Conservation (phyloP, 139 green algal species). For the Micractinium conductrix region DNA sequence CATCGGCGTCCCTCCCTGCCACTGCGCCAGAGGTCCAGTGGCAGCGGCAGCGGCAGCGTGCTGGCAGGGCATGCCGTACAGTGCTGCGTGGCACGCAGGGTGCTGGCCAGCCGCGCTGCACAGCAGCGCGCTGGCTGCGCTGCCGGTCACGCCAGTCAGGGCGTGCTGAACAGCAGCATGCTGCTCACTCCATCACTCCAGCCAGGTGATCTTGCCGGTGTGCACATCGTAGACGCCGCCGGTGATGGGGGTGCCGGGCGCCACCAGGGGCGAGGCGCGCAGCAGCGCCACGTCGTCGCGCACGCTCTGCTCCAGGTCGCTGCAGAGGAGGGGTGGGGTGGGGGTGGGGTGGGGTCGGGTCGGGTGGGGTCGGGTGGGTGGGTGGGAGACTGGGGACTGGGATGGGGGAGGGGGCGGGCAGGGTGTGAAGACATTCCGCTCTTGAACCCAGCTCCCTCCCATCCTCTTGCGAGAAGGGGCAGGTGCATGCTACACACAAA, state of each 20-base stretch:
- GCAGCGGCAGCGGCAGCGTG: too few relatives aligned
- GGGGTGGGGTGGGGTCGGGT: background rate
- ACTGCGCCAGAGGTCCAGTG: too few relatives aligned
- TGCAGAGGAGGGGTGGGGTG: background rate
- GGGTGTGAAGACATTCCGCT: too few relatives aligned
- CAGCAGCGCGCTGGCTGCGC: background rate
- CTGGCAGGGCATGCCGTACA: too few relatives aligned
- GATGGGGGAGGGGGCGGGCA: too few relatives aligned
- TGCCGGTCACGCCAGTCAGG: background rate
- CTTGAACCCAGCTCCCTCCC: too few relatives aligned
- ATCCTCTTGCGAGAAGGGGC: too few relatives aligned
- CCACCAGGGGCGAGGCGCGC: constrained; percentile 36
- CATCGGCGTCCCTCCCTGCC: too few relatives aligned
- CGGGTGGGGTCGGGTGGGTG: background rate
- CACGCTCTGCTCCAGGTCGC: constrained; percentile 57
- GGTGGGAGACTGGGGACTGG: background rate
- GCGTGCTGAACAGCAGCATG: too few relatives aligned
- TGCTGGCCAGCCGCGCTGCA: too few relatives aligned
- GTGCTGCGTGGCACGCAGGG: too few relatives aligned
- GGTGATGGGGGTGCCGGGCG: constrained; percentile 39
- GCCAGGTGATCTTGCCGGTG: constrained; percentile 44
- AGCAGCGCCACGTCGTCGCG: constrained; percentile 55
- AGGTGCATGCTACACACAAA: too few relatives aligned
- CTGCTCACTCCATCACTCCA: background rate
- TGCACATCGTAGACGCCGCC: constrained; percentile 68